These are phyloP conservation scores for Triticum monococcum DNA, from an alignment of 176 grass and related monocot species.

Conservation along the genomic window DNA sequence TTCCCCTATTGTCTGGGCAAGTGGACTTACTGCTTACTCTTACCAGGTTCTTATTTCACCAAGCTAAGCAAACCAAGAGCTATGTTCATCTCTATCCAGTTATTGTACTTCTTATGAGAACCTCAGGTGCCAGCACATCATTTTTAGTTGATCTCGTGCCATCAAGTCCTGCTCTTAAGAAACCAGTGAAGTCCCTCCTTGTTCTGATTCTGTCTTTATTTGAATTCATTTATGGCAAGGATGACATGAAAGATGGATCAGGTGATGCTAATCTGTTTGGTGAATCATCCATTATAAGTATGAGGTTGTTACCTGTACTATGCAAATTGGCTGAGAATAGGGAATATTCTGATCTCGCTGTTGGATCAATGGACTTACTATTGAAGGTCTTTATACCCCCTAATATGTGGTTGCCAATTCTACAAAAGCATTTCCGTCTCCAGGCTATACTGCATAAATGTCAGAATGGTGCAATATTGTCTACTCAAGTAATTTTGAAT, in stretches of 20 bases:
- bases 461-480: slow-evolving; percentile 42
- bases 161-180: slow-evolving; percentile 46
- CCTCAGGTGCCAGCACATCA: slow-evolving; percentile 43
- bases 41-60: slow-evolving; percentile 40
- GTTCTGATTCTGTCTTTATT: slow-evolving; percentile 56
- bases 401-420: slow-evolving; percentile 59
- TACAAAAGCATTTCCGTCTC: slow-evolving; percentile 77
- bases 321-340: slow-evolving; percentile 74
- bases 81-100: slow-evolving; percentile 25
- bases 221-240: slow-evolving; percentile 43
- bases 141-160: slow-evolving; percentile 63
- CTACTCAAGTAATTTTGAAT: slow-evolving; percentile 60
- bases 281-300: slow-evolving; percentile 52
- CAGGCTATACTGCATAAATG: slow-evolving; percentile 67
- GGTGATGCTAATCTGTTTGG: slow-evolving; percentile 54
- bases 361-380: slow-evolving; percentile 82
- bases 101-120: slow-evolving; percentile 62
- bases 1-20: slow-evolving; percentile 60
- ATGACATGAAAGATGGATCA: slow-evolving; percentile 39
- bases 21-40: slow-evolving; percentile 66
- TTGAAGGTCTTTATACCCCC: slow-evolving; percentile 58
- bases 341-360: slow-evolving; percentile 60
- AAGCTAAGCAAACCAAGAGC: slow-evolving; percentile 40
- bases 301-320: slow-evolving; percentile 68
- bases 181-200: slow-evolving; percentile 69